These are phyloP conservation scores for Lactarius psammicola DNA, from an alignment of 768 basidiomycete genomes.

Conservation along the genomic window DNA sequence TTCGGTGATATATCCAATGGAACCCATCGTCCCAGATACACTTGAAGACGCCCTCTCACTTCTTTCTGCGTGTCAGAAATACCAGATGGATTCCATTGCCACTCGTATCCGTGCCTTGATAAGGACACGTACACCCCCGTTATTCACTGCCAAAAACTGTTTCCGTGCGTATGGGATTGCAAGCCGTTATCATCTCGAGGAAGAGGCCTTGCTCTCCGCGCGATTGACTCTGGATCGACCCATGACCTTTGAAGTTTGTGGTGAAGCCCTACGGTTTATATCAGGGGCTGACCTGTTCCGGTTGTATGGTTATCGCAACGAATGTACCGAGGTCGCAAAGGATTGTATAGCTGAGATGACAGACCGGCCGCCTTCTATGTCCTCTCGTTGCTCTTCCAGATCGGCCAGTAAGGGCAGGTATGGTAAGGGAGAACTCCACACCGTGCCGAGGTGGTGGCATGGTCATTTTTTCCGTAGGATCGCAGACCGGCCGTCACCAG, in stretches of 20 bases:
- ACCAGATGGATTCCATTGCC: conserved; percentile 13
- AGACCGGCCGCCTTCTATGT: background rate
- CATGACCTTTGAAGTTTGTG: conserved; percentile 4
- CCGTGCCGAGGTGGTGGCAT: conserved; percentile 14
- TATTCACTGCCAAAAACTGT: conserved; percentile 1
- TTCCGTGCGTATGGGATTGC: conserved; percentile 19
- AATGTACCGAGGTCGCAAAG: conserved; percentile 5
- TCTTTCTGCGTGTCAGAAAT: conserved; percentile 19
- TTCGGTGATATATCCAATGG: conserved; percentile 5
- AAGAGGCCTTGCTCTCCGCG: conserved; percentile 5
- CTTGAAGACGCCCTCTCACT: conserved; percentile 8
- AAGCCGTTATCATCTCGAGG: conserved; percentile 10
- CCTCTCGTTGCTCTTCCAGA: background rate
- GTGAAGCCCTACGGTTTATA: conserved; percentile 13
- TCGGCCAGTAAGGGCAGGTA: background rate
- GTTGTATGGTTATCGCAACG: background rate
- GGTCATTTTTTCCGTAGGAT: conserved; percentile 1
- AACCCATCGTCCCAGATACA: conserved; percentile 4
- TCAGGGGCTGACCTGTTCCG: conserved; percentile 12
- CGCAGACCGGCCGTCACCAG: conserved; percentile 5
- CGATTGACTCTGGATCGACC: conserved; percentile 8
- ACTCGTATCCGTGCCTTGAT: conserved; percentile 8
- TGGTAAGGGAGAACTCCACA: background rate
- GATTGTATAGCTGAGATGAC: background rate
- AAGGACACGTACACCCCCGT: background rate